Evolutionary conservation across 768 basidiomycete species (phyloP).

Genomic region (Austroboletus festivus): DNA sequence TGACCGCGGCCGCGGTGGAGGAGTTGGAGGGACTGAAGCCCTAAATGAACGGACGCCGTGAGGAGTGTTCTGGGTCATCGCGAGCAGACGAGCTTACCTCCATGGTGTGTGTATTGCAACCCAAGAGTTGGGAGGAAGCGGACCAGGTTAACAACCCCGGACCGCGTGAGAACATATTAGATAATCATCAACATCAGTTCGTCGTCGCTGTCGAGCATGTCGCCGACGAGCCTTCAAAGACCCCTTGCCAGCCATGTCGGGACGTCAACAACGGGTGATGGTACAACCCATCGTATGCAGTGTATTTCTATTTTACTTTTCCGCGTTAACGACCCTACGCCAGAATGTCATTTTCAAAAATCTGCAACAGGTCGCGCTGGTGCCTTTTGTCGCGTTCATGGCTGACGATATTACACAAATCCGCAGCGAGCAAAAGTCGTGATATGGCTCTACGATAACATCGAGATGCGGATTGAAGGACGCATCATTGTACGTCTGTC

Average conservation of each 20-base stretch:
- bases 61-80: background rate
- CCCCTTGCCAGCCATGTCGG: constrained; percentile 64
- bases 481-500: constrained; percentile 80
- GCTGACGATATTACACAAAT: constrained; percentile 9
- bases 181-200: constrained; percentile 15
- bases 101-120: too few relatives aligned
- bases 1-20: constrained; percentile 96
- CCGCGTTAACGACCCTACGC: constrained; percentile 3
- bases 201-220: constrained; percentile 5
- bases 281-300: constrained; percentile 95
- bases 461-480: constrained; percentile 95
- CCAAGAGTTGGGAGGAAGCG: too few relatives aligned
- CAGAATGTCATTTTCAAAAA: constrained; percentile 99
- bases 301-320: background rate
- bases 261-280: constrained; percentile 95
- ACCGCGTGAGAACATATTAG: constrained; percentile 21
- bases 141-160: constrained; percentile 2
- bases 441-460: constrained; percentile 96
- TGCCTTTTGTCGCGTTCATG: constrained; percentile 5
- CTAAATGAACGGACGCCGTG: constrained; percentile 34
- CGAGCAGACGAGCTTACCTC: constrained; percentile 18
- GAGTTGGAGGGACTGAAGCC: constrained; percentile 76
- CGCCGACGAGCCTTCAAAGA: constrained; percentile 10
- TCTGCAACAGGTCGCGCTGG: constrained; percentile 66
- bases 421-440: constrained; percentile 75